Evolutionary conservation across 2,329 filamentous ascomycete species (phyloP).

Genomic region (Byssothecium circinans): DNA sequence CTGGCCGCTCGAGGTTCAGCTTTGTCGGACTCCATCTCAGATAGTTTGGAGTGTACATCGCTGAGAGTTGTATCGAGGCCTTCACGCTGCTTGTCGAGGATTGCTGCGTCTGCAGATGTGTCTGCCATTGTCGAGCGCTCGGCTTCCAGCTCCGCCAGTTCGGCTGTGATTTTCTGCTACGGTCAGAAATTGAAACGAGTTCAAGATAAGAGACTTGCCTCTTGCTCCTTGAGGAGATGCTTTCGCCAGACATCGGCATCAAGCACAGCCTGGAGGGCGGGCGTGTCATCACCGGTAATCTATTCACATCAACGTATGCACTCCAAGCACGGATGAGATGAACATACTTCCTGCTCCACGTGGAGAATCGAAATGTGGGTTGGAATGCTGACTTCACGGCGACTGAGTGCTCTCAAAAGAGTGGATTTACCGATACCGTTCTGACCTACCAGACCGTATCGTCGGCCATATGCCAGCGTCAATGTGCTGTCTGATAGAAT

Average conservation of each 20-base stretch:
- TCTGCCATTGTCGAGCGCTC: conserved; percentile 82
- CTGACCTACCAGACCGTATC: conserved; percentile 96
- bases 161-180: conserved; percentile 69
- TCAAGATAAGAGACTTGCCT: conserved; percentile 55
- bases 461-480: conserved; percentile 86
- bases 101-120: conserved; percentile 84
- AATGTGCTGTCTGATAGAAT: conserved; percentile 90
- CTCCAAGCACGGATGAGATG: conserved; percentile 13
- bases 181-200: conserved; percentile 2
- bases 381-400: conserved; percentile 91
- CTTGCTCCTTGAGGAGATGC: conserved; percentile 85
- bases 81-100: conserved; percentile 83
- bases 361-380: conserved; percentile 98
- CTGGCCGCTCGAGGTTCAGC: conserved; percentile 93
- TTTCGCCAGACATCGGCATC: conserved; percentile 99
- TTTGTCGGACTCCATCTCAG: conserved; percentile 99
- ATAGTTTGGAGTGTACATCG: conserved; percentile 86
- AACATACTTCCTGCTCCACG: conserved; percentile 87
- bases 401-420: conserved; percentile 85
- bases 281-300: conserved; percentile 94
- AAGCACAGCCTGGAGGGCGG: conserved; percentile 89
- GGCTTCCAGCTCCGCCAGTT: conserved; percentile 74
- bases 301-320: conserved; percentile 41
- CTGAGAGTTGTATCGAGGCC: conserved; percentile 86
- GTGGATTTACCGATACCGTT: conserved; percentile 93